Conservation (phyloP, 345 rosid species). For the Aquilaria yunnanensis region DNA sequence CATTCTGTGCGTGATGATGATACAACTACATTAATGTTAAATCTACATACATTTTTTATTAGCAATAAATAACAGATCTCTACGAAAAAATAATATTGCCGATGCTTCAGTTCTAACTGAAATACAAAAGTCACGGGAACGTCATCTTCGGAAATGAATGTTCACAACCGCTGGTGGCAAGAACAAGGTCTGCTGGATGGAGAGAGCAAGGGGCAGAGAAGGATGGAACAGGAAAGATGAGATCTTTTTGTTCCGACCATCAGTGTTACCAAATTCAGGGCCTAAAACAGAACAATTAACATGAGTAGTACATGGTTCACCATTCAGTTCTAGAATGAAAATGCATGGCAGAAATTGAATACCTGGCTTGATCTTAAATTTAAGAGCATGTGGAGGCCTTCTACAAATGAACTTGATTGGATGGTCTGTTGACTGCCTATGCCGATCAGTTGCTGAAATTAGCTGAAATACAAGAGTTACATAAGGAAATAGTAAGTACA, state of each 20-base stretch:
- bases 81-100: background rate
- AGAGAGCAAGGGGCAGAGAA: constrained; percentile 74
- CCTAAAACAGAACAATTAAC: constrained; percentile 35
- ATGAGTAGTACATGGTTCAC: background rate
- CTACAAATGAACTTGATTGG: constrained; percentile 84
- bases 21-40: background rate
- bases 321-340: background rate
- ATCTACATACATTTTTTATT: background rate
- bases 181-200: constrained; percentile 74
- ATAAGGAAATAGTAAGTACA: constrained; percentile 6
- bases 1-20: too few relatives aligned
- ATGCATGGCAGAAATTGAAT: constrained; percentile 1
- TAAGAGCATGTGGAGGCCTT: constrained; percentile 49
- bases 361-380: constrained; percentile 96
- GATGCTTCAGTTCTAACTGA: too few relatives aligned
- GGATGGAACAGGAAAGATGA: constrained; percentile 95
- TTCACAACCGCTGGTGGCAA: constrained; percentile 71
- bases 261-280: constrained; percentile 74
- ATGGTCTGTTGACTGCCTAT: constrained; percentile 62
- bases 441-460: constrained; percentile 78
- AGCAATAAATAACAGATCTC: background rate
- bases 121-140: background rate
- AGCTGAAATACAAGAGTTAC: constrained; percentile 48
- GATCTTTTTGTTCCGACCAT: constrained; percentile 60
- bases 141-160: constrained; percentile 78